Evolutionary conservation across 805 yeast species (phyloP).

Genomic region (Saturnispora serradocipensis): DNA sequence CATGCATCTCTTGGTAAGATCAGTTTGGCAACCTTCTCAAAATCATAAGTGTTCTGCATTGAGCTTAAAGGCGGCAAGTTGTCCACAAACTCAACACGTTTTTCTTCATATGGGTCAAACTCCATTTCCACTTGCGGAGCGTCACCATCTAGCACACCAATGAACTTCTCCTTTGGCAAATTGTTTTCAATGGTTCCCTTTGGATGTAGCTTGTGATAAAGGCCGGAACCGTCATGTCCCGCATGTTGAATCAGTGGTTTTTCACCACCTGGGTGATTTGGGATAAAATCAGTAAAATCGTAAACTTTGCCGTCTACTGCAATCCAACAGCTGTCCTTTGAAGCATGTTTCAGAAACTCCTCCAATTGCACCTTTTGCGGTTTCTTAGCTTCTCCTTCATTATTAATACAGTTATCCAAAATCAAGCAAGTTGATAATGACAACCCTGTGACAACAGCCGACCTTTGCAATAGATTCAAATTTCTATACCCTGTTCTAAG

Average conservation of each 20-base stretch:
- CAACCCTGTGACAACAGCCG: background rate
- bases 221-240: constrained; percentile 49
- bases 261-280: constrained; percentile 46
- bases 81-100: constrained; percentile 33
- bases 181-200: constrained; percentile 68
- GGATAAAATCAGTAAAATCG: constrained; percentile 55
- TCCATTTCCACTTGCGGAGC: constrained; percentile 28
- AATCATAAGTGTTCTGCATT: constrained; percentile 73
- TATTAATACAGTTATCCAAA: background rate
- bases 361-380: constrained; percentile 21
- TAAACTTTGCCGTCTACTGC: constrained; percentile 71
- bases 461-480: background rate
- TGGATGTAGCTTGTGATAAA: constrained; percentile 86
- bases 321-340: constrained; percentile 70
- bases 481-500: background rate
- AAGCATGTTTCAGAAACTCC: constrained; percentile 45
- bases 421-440: background rate
- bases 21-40: constrained; percentile 76
- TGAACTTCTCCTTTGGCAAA: constrained; percentile 47
- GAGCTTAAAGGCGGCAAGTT: constrained; percentile 61
- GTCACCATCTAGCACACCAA: constrained; percentile 39
- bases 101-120: constrained; percentile 32
- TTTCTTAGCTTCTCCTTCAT: background rate
- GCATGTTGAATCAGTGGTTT: constrained; percentile 35
- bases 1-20: constrained; percentile 74